Base-by-base conservation (phyloP, 176 grass and related monocot genomes). In the Rhynchospora pubera region DNA sequence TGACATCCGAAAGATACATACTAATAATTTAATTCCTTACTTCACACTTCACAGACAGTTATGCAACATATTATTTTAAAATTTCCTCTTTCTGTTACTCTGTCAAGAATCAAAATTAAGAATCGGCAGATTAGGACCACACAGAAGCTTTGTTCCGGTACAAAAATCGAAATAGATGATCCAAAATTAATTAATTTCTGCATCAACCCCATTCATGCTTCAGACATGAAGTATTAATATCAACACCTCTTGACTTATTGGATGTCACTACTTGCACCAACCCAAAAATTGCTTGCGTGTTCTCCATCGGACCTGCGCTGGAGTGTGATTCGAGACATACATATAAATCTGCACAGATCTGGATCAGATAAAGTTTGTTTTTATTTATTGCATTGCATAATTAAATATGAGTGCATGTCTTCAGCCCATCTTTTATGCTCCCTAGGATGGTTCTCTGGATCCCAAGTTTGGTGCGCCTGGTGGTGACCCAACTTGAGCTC, bases 261-360 rank as follows among this genome's bases (percentile, higher is more conserved):
- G 7, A 82, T 82, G 79, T 82, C 79, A 67, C 22, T 80, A n/a
- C 14, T 11, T 82, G 79, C 18, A 65, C 60, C 79, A 82, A 82
- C 58, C 62, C 34, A 30, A 82, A 81, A 81, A 2, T 80, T 51
- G 79, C 79, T 65, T 65, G 10, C 45, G 79, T 55, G 79, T 82
- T 82, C 79, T 82, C 62, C 79, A 82, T 67, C 4, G 9, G 16
- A 82, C n/a, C 22, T 66, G 59, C 18, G 46, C 71, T 53, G 71
- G 71, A 74, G 46, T 69, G 16, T 69, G 65, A 45, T 68, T 68
- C 65, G 5, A 69, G 65, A 69, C 39, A 75, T 75, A 5, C 47
- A 24, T 52, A 75, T 75, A 51, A 52, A 74, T 23, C 22, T 51
- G 12, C 21, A 75, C 46, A 65, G 79, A 81, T 81, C 79, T 81